These are phyloP conservation scores for Vaccinium corymbosum DNA, from an alignment of 148 eudicot species.

Conservation along the genomic window DNA sequence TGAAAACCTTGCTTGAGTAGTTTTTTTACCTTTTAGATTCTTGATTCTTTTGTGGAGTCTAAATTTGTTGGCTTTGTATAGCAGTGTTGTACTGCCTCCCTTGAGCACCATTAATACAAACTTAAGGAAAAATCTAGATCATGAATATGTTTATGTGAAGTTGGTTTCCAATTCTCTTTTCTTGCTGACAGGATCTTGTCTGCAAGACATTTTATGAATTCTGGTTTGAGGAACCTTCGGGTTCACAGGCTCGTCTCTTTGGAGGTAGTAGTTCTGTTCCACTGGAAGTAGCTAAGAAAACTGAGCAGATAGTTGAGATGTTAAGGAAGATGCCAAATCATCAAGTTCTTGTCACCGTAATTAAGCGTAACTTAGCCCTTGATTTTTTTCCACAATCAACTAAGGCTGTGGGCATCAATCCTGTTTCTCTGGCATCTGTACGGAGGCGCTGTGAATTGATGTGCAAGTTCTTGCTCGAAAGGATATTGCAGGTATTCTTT, in stretches of 20 bases:
- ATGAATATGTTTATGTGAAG: not conserved
- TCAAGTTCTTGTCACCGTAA: constrained; percentile 76
- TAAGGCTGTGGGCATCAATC: constrained; percentile 83
- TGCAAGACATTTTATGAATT: constrained; percentile 97
- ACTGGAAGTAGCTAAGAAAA: constrained; percentile 82
- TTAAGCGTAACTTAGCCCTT: constrained; percentile 88
- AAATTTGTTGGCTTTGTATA: not conserved
- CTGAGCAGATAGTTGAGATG: constrained; percentile 96
- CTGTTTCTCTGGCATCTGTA: constrained; percentile 72
- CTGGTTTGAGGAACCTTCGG: constrained; percentile 97
- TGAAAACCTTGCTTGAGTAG: not conserved
- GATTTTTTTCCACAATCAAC: constrained; percentile 88
- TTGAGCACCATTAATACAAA: not conserved
- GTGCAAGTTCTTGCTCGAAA: constrained; percentile 93
- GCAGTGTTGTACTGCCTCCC: not conserved
- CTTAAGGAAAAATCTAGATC: not conserved
- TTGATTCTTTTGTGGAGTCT: not conserved
- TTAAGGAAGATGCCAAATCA: constrained; percentile 74
- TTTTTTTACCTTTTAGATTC: not conserved
- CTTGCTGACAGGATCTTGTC: constrained; percentile 76
- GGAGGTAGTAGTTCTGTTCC: constrained; percentile 92
- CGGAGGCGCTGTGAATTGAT: constrained; percentile 94
- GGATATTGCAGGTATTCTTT: constrained; percentile 70
- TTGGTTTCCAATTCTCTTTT: not conserved
- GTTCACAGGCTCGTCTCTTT: constrained; percentile 46